Percentiles rank a stretch among this genome's conserved stretches.
phyloP scores from a whole-genome alignment of 75 land plant genomes.

The Sequoiadendron giganteum region DNA sequence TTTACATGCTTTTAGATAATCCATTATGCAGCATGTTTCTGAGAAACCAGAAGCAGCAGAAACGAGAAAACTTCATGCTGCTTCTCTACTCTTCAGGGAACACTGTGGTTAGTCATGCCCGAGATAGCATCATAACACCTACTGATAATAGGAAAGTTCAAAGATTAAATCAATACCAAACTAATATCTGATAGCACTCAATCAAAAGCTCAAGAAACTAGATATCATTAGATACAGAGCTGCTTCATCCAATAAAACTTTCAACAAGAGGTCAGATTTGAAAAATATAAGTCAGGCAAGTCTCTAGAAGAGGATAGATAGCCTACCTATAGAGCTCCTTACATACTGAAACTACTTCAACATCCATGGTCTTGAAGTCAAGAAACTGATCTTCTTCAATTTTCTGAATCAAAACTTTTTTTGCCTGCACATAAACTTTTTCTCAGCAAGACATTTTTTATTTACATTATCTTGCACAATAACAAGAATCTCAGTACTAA shows the following conservation, averaged over 20 bases:
- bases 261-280: background rate
- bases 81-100: background rate
- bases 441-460: background rate
- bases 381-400: constrained; percentile 80
- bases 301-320: background rate
- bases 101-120: background rate
- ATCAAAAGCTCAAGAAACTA: background rate
- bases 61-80: background rate
- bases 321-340: constrained; percentile 89
- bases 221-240: background rate
- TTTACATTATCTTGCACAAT: background rate
- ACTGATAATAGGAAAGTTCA: background rate
- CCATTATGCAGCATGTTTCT: background rate
- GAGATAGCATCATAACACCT: background rate
- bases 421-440: constrained; percentile 58
- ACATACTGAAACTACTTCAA: constrained; percentile 68
- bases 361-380: constrained; percentile 62
- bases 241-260: background rate
- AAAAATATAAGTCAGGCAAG: background rate
- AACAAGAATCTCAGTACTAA: background rate
- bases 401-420: constrained; percentile 61
- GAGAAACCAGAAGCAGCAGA: background rate
- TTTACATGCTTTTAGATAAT: background rate
- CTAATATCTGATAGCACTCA: background rate
- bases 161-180: background rate